Evolutionary conservation across 305 asterid species (phyloP), one percentile per base, ranked within the genome.

Genomic region (Lippia alba): DNA sequence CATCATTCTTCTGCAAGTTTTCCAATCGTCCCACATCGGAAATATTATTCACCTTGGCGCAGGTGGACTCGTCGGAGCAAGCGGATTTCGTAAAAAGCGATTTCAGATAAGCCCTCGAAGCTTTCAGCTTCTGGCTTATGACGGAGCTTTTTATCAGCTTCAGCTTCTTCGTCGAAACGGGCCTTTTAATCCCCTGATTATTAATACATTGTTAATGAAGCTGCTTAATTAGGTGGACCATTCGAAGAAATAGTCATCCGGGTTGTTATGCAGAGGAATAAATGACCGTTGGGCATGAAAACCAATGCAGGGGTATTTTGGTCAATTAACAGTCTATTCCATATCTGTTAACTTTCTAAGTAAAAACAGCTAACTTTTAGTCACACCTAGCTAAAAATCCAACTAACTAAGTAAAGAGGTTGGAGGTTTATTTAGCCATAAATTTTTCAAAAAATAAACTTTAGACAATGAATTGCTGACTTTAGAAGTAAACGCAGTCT

Each of bases 211-310:
- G 9, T 60, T 54, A 66, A 79, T 69, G 75, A 84, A 85, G 41
- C 78, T 71, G 66, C 74, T 84, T 17, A 87, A 69, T 9, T 91
- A 92, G 50, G 80, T 77, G 0, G 96, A 89, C 97, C 96, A 89
- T 62, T 86, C 87, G 33, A 88, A 86, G 87, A 83, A 89, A 64
- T 74, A 77, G 39, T 91, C 91, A 53, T 85, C 86, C 0, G 91
- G 87, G 67, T 79, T 83, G 16, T n/a, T n/a, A n/a, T n/a, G n/a
- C n/a, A n/a, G n/a, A n/a, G n/a, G n/a, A n/a, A n/a, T n/a, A n/a
- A n/a, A n/a, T n/a, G n/a, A n/a, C n/a, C n/a, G n/a, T n/a, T n/a
- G n/a, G n/a, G n/a, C n/a, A n/a, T n/a, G n/a, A n/a, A n/a, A n/a
- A n/a, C n/a, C n/a, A n/a, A n/a, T n/a, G n/a, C n/a, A n/a, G n/a